These are phyloP conservation scores for Paecilomyces formosus DNA, from an alignment of 2,329 filamentous ascomycete species.

Conservation along the genomic window DNA sequence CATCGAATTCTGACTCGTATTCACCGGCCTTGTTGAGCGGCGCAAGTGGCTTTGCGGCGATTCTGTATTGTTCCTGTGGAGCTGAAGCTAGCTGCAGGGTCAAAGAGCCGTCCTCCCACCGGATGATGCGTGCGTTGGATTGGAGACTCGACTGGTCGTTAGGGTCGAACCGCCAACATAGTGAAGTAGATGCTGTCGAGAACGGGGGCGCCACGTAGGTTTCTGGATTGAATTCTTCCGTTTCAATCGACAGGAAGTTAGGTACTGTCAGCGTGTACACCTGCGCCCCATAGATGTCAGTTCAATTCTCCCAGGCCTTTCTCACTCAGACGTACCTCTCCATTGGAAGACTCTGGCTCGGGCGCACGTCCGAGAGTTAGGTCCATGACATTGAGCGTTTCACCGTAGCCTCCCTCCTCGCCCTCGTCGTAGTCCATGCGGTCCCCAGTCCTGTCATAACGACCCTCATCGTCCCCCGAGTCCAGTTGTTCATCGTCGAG, in stretches of 20 bases:
- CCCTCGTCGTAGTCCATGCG: constrained; percentile 38
- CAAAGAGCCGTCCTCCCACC: constrained; percentile 61
- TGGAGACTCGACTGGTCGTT: constrained; percentile 50
- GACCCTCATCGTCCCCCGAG: constrained; percentile 55
- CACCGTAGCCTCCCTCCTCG: constrained; percentile 33
- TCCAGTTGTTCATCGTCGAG: constrained; percentile 57
- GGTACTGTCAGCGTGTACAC: constrained; percentile 59
- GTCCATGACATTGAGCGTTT: constrained; percentile 48
- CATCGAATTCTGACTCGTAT: constrained; percentile 50
- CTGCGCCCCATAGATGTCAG: constrained; percentile 21
- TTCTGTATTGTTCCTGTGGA: constrained; percentile 53
- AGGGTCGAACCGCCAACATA: constrained; percentile 61
- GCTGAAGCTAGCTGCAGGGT: constrained; percentile 59
- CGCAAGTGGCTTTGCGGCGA: constrained; percentile 51
- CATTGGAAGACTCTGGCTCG: constrained; percentile 44
- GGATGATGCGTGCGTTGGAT: constrained; percentile 58
- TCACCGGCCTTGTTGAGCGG: constrained; percentile 46
- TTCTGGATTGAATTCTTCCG: constrained; percentile 53
- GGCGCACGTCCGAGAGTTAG: constrained; percentile 51
- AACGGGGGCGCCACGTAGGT: constrained; percentile 57
- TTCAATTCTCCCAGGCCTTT: neutral
- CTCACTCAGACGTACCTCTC: constrained; percentile 22
- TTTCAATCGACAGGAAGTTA: constrained; percentile 54
- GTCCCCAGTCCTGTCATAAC: constrained; percentile 45
- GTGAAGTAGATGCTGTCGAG: constrained; percentile 56